phyloP scores from a whole-genome alignment of 2,329 filamentous ascomycete genomes.

The Diaporthe aspalathi region DNA sequence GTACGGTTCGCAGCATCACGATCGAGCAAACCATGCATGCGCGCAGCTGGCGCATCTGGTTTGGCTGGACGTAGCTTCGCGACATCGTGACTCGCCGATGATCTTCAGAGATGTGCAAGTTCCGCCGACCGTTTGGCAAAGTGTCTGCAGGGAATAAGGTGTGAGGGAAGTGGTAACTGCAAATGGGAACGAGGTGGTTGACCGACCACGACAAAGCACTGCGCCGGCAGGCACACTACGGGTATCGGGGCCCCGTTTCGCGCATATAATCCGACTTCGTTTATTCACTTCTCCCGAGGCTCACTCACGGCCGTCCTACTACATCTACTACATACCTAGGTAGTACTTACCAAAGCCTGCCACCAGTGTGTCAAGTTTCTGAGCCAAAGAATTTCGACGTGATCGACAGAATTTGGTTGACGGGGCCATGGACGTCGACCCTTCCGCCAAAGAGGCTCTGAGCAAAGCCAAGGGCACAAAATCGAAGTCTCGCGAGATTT shows the following conservation, averaged over 20 bases:
- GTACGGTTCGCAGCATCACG: slow-evolving; percentile 82
- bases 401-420: background rate
- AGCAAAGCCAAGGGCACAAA: slow-evolving; percentile 44
- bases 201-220: slow-evolving; percentile 6
- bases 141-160: background rate
- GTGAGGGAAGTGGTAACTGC: background rate
- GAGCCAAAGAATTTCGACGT: background rate
- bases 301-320: background rate
- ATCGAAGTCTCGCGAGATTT: slow-evolving; percentile 59
- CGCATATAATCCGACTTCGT: background rate
- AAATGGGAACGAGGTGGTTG: background rate
- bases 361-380: background rate
- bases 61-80: slow-evolving; percentile 28
- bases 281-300: background rate
- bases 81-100: slow-evolving; percentile 5
- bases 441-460: background rate
- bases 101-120: background rate
- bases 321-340: too few species aligned
- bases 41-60: slow-evolving; percentile 57
- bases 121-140: background rate
- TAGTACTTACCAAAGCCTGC: background rate
- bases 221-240: slow-evolving; percentile 25
- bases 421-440: slow-evolving; percentile 44
- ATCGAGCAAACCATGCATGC: slow-evolving; percentile 99
- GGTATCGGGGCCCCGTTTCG: background rate